Evolutionary conservation across 305 asterid species (phyloP).

Genomic region (Andrographis paniculata): DNA sequence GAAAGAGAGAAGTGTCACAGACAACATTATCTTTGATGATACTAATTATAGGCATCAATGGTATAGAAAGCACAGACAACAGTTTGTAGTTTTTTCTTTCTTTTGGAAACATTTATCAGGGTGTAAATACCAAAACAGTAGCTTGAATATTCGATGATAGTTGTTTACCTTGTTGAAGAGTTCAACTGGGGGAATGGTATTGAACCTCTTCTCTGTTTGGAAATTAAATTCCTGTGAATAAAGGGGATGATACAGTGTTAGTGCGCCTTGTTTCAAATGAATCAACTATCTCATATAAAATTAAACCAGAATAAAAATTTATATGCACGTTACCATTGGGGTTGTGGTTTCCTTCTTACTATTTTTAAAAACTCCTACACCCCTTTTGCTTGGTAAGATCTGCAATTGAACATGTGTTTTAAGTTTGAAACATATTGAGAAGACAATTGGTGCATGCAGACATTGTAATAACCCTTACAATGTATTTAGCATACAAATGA

Average conservation of each 20-base stretch:
- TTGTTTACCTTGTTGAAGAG: conserved; percentile 62
- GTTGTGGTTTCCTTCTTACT: neutral
- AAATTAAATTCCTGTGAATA: conserved; percentile 67
- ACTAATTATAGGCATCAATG: neutral
- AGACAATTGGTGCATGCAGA: no score
- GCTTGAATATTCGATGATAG: conserved; percentile 2
- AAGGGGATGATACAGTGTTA: conserved; percentile 18
- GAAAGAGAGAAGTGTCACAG: conserved; percentile 21
- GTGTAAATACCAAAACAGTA: conserved; percentile 5
- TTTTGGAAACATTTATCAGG: neutral
- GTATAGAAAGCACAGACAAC: no score
- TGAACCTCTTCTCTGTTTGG: conserved; percentile 56
- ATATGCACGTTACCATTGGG: neutral
- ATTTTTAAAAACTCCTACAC: no score
- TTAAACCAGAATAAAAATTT: conserved; percentile 9
- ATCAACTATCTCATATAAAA: conserved; percentile 4
- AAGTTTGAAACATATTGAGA: no score
- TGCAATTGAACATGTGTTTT: no score
- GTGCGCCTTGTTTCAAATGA: conserved; percentile 9
- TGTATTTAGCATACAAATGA: no score
- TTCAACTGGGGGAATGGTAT: conserved; percentile 59
- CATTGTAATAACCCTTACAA: no score
- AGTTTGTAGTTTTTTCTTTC: no score
- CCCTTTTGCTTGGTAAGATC: no score
- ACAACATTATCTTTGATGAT: conserved; percentile 10